phyloP scores from a whole-genome alignment of 2,329 filamentous ascomycete species.

The Penicillium sp. region DNA sequence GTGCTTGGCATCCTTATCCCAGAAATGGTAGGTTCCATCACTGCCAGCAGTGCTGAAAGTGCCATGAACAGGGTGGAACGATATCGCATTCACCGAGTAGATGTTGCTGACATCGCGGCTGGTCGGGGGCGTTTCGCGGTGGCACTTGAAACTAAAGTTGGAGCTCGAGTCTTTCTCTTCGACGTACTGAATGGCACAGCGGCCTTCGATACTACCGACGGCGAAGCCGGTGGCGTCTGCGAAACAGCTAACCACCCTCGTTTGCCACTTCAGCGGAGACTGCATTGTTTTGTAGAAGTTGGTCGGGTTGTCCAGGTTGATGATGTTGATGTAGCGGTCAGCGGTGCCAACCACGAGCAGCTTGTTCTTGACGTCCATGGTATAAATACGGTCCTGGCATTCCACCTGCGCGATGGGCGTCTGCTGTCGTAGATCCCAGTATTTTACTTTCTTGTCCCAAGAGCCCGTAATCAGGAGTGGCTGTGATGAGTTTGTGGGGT shows the following conservation, averaged over 20 bases:
- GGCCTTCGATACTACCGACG: constrained; percentile 92
- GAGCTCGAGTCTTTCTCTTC: constrained; percentile 88
- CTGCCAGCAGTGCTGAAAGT: constrained; percentile 97
- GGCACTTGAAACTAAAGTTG: constrained; percentile 99
- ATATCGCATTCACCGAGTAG: constrained; percentile 94
- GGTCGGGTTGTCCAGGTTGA: constrained; percentile 82
- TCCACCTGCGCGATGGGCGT: constrained; percentile 44
- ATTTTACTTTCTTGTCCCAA: constrained; percentile 57
- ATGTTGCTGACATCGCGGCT: constrained; percentile 74
- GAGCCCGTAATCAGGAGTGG: constrained; percentile 85
- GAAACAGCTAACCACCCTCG: constrained; percentile 90
- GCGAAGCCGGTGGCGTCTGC: constrained; percentile 87
- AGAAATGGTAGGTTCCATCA: constrained; percentile 79
- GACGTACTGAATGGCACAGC: constrained; percentile 96
- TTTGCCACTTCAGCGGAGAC: constrained; percentile 98
- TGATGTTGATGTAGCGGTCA: constrained; percentile 91
- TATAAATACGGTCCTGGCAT: constrained; percentile 62
- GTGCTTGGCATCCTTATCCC: constrained; percentile 87
- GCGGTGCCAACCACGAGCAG: constrained; percentile 89
- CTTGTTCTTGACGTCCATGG: constrained; percentile 85
- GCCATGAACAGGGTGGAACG: constrained; percentile 92
- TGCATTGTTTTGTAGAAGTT: constrained; percentile 96
- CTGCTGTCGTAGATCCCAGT: constrained; percentile 53
- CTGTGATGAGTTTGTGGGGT: constrained; percentile 43
- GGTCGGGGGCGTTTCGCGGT: constrained; percentile 70